These are phyloP conservation scores for Nakazawaea wyomingensis DNA, from an alignment of 805 yeast genomes.

Conservation along the genomic window DNA sequence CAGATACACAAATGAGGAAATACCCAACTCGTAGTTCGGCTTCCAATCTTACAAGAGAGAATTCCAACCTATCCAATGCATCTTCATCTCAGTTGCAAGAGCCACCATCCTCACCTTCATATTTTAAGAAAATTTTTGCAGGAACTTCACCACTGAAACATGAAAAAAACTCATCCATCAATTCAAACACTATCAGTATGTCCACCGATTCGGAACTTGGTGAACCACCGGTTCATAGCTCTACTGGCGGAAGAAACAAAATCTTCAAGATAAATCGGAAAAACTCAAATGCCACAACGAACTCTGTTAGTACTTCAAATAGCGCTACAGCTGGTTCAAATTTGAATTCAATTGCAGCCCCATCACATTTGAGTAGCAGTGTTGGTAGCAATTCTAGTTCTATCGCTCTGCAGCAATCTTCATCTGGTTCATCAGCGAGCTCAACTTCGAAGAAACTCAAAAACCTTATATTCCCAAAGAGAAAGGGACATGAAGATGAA, in stretches of 20 bases:
- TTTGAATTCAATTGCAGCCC: neutral
- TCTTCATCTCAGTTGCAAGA: slow-evolving; percentile 2
- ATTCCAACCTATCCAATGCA: slow-evolving; percentile 1
- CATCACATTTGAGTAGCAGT: neutral
- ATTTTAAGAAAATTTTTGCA: slow-evolving; percentile 9
- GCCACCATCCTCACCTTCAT: slow-evolving; percentile 9
- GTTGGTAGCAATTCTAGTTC: slow-evolving; percentile 2
- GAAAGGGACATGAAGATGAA: slow-evolving; percentile 7
- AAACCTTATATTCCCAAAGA: slow-evolving; percentile 6
- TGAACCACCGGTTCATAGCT: neutral
- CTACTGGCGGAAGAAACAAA: neutral
- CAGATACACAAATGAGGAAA: neutral
- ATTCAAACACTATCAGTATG: slow-evolving; percentile 2
- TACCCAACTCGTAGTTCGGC: slow-evolving; percentile 7
- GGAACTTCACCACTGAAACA: slow-evolving; percentile 10
- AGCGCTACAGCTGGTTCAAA: neutral
- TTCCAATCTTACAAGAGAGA: slow-evolving; percentile 6
- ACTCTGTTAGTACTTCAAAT: slow-evolving; percentile 3
- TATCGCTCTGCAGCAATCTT: neutral
- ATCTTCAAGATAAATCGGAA: slow-evolving; percentile 9
- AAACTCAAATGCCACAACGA: slow-evolving; percentile 2
- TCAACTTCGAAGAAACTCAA: slow-evolving; percentile 10
- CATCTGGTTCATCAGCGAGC: neutral
- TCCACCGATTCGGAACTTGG: slow-evolving; percentile 5
- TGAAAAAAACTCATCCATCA: slow-evolving; percentile 2